These are phyloP conservation scores for Podospora pseudocomata DNA, from an alignment of 495 filamentous ascomycete genomes.

Conservation along the genomic window DNA sequence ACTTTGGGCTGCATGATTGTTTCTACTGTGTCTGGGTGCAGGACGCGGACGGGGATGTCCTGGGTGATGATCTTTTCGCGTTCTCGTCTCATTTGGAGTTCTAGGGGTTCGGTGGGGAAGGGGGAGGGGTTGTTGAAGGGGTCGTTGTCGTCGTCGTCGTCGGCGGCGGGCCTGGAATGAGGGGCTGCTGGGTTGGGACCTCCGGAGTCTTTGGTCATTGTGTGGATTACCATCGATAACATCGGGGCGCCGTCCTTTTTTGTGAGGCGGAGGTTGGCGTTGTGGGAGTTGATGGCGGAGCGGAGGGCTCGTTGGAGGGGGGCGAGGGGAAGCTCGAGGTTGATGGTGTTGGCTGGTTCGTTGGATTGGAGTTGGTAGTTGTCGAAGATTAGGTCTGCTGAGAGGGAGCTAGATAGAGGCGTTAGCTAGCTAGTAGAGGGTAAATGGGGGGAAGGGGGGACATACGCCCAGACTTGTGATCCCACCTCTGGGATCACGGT, in stretches of 20 bases:
- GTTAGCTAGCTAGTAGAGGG: neutral
- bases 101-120: constrained; percentile 47
- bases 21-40: constrained; percentile 73
- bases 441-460: constrained; percentile 17
- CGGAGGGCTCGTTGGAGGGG: constrained; percentile 81
- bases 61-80: constrained; percentile 91
- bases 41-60: constrained; percentile 87
- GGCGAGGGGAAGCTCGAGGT: constrained; percentile 84
- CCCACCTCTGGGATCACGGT: constrained; percentile 91
- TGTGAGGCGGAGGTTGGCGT: constrained; percentile 81
- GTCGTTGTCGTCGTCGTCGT: constrained; percentile 35
- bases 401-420: constrained; percentile 42
- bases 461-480: constrained; percentile 96
- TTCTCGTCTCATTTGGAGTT: constrained; percentile 51
- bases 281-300: constrained; percentile 70
- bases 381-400: constrained; percentile 80
- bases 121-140: constrained; percentile 29
- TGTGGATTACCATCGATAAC: constrained; percentile 78
- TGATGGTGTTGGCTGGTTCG: constrained; percentile 76
- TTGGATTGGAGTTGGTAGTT: constrained; percentile 83
- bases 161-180: constrained; percentile 17
- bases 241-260: constrained; percentile 85
- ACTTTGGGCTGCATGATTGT: constrained; percentile 85
- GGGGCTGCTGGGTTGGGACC: constrained; percentile 5
- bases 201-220: constrained; percentile 45